A percentile compares a stretch with the other conserved stretches of the same genome.
Evolutionary conservation across 495 filamentous ascomycete species (phyloP).

Genomic region (Astrocystis sublimbata): DNA sequence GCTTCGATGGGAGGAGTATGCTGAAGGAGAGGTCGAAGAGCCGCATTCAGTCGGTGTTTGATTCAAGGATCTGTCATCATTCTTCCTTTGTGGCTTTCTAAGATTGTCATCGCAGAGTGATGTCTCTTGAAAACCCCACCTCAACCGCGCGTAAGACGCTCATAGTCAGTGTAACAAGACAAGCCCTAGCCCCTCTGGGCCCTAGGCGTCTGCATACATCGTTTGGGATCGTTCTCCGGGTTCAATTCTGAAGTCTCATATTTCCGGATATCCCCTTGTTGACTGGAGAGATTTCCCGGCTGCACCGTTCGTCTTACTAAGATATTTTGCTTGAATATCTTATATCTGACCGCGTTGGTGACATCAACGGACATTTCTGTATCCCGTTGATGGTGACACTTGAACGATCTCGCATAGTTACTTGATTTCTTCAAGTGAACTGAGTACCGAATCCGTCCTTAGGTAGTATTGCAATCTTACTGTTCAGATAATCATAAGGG

Average conservation of each 20-base stretch:
- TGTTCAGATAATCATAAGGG: too few relatives aligned
- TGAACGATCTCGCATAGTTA: too few relatives aligned
- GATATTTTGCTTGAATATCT: neutral
- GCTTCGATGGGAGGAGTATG: neutral
- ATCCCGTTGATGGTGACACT: too few relatives aligned
- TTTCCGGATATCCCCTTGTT: neutral
- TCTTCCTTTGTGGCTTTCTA: neutral
- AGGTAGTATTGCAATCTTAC: too few relatives aligned
- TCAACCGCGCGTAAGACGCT: neutral
- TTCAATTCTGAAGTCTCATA: neutral
- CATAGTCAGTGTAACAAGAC: neutral
- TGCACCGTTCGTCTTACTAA: neutral
- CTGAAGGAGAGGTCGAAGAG: neutral
- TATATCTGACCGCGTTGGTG: neutral
- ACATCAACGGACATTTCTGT: neutral
- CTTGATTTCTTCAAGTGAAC: too few relatives aligned
- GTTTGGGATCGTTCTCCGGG: neutral
- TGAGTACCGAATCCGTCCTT: too few relatives aligned
- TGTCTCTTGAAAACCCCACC: neutral
- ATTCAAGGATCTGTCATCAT: conserved; percentile 2
- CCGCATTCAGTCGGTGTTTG: neutral
- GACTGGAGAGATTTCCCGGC: neutral
- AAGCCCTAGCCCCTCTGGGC: too few relatives aligned
- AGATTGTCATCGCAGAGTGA: conserved; percentile 4
- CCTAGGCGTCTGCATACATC: neutral